A percentile compares a stretch with the other conserved stretches of the same genome.
Conservation (phyloP, 768 basidiomycete genomes). For the Kwoniella dendrophila region DNA sequence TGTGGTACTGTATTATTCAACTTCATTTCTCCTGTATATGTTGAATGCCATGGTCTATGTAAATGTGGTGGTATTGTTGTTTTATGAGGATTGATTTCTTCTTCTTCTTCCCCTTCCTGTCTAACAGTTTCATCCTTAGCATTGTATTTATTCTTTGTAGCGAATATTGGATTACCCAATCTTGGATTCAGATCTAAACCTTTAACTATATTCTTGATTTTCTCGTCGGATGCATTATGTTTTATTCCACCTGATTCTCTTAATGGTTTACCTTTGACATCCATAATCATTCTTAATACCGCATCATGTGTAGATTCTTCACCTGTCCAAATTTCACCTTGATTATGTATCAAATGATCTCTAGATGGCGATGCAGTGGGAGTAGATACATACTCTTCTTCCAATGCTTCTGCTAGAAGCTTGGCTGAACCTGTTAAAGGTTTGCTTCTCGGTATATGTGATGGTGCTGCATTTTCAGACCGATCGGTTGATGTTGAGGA, state of each 20-base stretch:
- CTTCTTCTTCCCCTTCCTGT: slow-evolving; percentile 6
- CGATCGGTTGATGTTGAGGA: neutral
- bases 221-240: slow-evolving; percentile 38
- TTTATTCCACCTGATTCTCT: slow-evolving; percentile 59
- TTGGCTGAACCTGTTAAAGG: slow-evolving; percentile 58
- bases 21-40: slow-evolving; percentile 39
- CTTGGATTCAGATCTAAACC: slow-evolving; percentile 58
- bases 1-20: slow-evolving; percentile 28
- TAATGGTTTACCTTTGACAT: slow-evolving; percentile 71
- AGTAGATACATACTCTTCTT: slow-evolving; percentile 41
- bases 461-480: neutral
- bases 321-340: slow-evolving; percentile 73
- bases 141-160: neutral
- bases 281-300: slow-evolving; percentile 79
- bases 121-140: too few species aligned
- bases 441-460: neutral
- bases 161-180: slow-evolving; percentile 39
- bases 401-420: slow-evolving; percentile 68
- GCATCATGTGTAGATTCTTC: slow-evolving; percentile 72
- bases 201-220: slow-evolving; percentile 43
- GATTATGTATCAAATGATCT: slow-evolving; percentile 57
- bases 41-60: slow-evolving; percentile 51
- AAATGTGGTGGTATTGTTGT: slow-evolving; percentile 51
- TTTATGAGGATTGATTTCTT: slow-evolving; percentile 29
- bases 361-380: too few species aligned